Evolutionary conservation across 768 basidiomycete genomes (phyloP).

Genomic region (Kwoniella bestiolae): DNA sequence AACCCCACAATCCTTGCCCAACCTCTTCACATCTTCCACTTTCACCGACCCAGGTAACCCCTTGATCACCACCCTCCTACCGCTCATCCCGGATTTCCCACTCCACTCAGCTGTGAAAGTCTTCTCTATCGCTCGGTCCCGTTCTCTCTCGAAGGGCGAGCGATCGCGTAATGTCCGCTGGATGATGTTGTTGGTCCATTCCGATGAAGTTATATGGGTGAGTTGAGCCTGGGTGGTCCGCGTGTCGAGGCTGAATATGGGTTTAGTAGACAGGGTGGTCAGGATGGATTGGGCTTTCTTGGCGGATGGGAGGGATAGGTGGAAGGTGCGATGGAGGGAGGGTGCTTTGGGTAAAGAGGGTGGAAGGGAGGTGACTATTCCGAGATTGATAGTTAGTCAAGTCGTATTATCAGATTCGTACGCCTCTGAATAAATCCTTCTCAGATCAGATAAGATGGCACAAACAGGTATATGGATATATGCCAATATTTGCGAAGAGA

Average conservation of each 20-base stretch:
- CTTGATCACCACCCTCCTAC: conserved; percentile 27
- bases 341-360: conserved; percentile 26
- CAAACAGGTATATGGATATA: too few species aligned
- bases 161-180: neutral
- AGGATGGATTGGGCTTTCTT: conserved; percentile 3
- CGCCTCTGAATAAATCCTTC: too few species aligned
- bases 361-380: conserved; percentile 26
- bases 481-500: too few species aligned
- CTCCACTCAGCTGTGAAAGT: conserved; percentile 22
- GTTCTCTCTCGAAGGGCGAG: neutral
- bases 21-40: conserved; percentile 12
- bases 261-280: conserved; percentile 5
- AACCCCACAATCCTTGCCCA: conserved; percentile 28
- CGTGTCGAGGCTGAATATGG: conserved; percentile 10
- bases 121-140: neutral
- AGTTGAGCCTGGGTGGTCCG: neutral
- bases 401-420: too few species aligned
- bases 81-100: neutral
- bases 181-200: conserved; percentile 12
- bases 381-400: too few species aligned
- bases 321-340: conserved; percentile 21
- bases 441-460: too few species aligned
- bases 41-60: conserved; percentile 15
- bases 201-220: neutral
- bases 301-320: conserved; percentile 10